Evolutionary conservation across 805 yeast species (phyloP).

Genomic region (Kregervanrija delftensis): DNA sequence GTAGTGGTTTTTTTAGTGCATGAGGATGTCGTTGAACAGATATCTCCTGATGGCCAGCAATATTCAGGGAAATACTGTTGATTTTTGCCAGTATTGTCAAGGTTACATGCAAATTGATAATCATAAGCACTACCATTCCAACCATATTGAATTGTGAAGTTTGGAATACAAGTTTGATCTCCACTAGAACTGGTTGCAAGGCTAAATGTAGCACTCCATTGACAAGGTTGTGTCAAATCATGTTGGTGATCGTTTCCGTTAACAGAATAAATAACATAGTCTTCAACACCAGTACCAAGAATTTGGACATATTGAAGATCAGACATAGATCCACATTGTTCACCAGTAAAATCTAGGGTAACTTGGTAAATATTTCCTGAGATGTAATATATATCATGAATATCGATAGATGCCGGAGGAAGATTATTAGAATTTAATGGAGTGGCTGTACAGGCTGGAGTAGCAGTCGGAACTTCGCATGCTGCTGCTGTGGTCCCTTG

Average conservation of each 20-base stretch:
- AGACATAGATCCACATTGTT: neutral
- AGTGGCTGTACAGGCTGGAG: too few species aligned
- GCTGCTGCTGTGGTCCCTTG: too few species aligned
- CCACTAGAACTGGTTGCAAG: neutral
- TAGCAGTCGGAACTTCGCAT: too few species aligned
- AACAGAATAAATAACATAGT: neutral
- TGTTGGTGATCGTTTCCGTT: neutral
- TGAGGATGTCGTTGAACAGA: too few species aligned
- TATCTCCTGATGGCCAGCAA: too few species aligned
- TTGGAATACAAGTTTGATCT: neutral
- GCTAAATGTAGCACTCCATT: neutral
- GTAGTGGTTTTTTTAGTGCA: too few species aligned
- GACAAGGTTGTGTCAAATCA: neutral
- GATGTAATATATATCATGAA: neutral
- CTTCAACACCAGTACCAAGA: neutral
- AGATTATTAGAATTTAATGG: too few species aligned
- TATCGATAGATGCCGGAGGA: conserved; percentile 2
- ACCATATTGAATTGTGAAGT: neutral
- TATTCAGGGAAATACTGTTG: too few species aligned
- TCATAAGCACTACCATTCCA: neutral
- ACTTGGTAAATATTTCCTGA: neutral
- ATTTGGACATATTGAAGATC: neutral
- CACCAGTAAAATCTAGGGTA: neutral
- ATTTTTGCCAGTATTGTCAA: too few species aligned
- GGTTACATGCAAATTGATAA: too few species aligned